Evolutionary conservation across 1,284 basidiomycete genomes (phyloP), one percentile per base, ranked within the genome.

Genomic region (Butyriboletus appendiculatus): DNA sequence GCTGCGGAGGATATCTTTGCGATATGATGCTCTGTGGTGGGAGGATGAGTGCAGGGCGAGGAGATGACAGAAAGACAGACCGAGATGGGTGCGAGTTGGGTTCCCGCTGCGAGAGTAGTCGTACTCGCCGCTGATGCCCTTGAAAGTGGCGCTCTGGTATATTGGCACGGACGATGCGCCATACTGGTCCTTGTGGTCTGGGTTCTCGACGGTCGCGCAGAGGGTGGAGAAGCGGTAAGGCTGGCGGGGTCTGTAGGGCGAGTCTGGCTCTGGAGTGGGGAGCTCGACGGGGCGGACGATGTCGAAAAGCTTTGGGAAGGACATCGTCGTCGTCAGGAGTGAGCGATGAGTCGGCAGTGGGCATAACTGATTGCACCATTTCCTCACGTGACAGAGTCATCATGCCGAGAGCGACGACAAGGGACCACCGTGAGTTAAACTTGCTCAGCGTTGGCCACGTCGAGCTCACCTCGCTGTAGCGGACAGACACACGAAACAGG

Each of bases 101-200:
- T 99, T 99, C 30, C 97, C 97, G 63, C 91, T 94, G 56, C 97
- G 82, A 16, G 92, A 84, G 74, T 99, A 99, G 75, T 99, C 97
- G 70, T 94, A 98, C 64, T 89, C 81, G 48, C 92, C 92, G 24
- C 83, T 83, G 49, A 97, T 78, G 47, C 97, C 97, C 76, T 99
- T 99, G 85, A 99, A 99, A 1, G 97, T 99, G 20, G 97, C 88
- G 1, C 93, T 91, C 77, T 98, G 96, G 76, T 99, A 99, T 73
- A 99, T 98, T 20, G 97, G 97, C 0, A 97, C 91, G 11, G 89
- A 92, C 59, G 91, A 94, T 53, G 94, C 89, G 39, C 94, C 95
- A 71, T 96, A 92, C 75, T 98, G 96, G 75, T 99, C 97, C 73
- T 96, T 95, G 75, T 91, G 90, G 58, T 81, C 81, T 0, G 88